Conservation (phyloP, 768 basidiomycete species). For the Rickenella mellea region DNA sequence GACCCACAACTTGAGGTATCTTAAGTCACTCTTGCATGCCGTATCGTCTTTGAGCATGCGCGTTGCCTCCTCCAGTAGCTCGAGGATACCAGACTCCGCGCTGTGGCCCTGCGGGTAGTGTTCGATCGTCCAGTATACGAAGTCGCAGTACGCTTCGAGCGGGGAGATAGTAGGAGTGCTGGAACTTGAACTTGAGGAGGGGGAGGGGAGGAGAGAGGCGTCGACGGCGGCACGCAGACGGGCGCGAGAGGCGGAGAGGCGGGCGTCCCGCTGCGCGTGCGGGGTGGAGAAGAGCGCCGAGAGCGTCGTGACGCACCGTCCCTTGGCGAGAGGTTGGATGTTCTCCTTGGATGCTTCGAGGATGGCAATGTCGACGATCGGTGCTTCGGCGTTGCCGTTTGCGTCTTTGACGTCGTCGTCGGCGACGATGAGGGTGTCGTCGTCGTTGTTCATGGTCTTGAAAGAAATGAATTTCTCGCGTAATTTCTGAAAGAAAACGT, state of each 20-base stretch:
- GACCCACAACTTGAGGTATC: conserved; percentile 91
- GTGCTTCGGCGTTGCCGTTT: no score
- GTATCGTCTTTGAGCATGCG: conserved; percentile 71
- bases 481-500: no score
- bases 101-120: conserved; percentile 92
- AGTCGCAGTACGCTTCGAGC: conserved; percentile 75
- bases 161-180: no score
- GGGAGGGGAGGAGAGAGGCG: background rate
- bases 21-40: conserved; percentile 59
- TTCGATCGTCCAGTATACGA: conserved; percentile 89
- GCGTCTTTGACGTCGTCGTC: conserved; percentile 8
- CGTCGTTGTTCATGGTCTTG: no score
- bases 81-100: conserved; percentile 82
- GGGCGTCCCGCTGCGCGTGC: conserved; percentile 64
- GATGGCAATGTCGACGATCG: conserved; percentile 71
- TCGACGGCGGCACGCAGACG: conserved; percentile 65
- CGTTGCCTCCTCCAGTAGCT: conserved; percentile 88
- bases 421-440: conserved; percentile 34
- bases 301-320: conserved; percentile 71
- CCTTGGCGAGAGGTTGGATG: conserved; percentile 71
- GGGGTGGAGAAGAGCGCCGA: conserved; percentile 69
- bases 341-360: conserved; percentile 83
- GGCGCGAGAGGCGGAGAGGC: conserved; percentile 54
- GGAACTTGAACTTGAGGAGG: background rate
- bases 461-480: no score